Evolutionary conservation across 2,329 filamentous ascomycete genomes (phyloP).

Genomic region (Cytospora piceicola): DNA sequence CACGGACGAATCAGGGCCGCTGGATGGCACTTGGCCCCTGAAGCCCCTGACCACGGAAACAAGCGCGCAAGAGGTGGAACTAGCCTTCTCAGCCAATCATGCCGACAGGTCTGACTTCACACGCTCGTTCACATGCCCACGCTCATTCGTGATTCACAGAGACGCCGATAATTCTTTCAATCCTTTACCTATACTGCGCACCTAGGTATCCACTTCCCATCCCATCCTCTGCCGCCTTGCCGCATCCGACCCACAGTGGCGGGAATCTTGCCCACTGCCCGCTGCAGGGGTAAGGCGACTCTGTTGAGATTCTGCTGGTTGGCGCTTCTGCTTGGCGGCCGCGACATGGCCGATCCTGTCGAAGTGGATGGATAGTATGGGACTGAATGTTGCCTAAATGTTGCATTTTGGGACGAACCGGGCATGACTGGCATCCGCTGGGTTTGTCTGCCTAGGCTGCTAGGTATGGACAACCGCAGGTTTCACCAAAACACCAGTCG

Average conservation of each 20-base stretch:
- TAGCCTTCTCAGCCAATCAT: conserved; percentile 14
- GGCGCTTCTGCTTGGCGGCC: not conserved
- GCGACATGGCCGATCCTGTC: no score
- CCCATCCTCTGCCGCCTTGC: not conserved
- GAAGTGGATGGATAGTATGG: no score
- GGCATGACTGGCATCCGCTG: not conserved
- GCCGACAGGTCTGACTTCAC: not conserved
- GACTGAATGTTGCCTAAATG: not conserved
- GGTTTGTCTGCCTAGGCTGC: no score
- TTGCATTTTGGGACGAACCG: not conserved
- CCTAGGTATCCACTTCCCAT: no score
- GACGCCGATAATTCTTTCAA: not conserved
- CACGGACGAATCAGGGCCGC: conserved; percentile 2
- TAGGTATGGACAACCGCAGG: not conserved
- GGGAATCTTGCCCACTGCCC: not conserved
- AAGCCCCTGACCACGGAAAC: conserved; percentile 19
- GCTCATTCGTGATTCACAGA: conserved; percentile 7
- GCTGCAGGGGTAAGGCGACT: no score
- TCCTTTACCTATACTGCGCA: conserved; percentile 2
- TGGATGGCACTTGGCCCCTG: not conserved
- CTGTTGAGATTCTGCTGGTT: no score
- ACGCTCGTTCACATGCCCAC: conserved; percentile 3
- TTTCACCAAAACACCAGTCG: not conserved
- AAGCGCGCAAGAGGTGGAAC: conserved; percentile 18
- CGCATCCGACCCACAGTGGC: not conserved